Conservation (phyloP, 768 basidiomycete genomes). For the Xerocomellus dryophilus region DNA sequence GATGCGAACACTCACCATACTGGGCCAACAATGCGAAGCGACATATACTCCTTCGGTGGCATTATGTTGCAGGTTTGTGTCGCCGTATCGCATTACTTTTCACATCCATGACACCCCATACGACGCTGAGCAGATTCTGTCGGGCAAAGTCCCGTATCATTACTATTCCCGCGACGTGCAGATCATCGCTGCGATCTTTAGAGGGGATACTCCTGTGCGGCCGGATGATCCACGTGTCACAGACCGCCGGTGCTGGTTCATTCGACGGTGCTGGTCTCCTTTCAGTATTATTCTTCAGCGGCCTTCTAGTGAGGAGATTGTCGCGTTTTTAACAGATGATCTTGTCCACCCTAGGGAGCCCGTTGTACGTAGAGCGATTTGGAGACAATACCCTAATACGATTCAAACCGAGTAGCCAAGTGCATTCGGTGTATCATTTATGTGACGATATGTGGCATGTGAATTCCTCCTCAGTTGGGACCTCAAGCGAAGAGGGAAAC, state of each 20-base stretch:
- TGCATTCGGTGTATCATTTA: no score
- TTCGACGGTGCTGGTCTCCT: constrained; percentile 5
- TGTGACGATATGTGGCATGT: no score
- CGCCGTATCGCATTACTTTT: not conserved
- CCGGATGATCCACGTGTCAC: not conserved
- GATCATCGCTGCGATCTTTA: not conserved
- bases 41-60: constrained; percentile 26
- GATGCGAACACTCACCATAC: not conserved
- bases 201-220: not conserved
- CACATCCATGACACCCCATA: not conserved
- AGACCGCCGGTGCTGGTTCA: constrained; percentile 3
- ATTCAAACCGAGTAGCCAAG: no score
- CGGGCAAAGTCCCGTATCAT: not conserved
- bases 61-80: constrained; percentile 26
- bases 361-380: no score
- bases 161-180: constrained; percentile 1
- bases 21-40: not conserved
- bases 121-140: constrained; percentile 5
- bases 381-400: not conserved
- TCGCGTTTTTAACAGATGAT: constrained; percentile 1
- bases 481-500: no score
- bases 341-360: not conserved
- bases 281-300: not conserved
- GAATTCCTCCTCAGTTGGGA: not conserved
- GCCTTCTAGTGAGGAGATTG: constrained; percentile 2